Evolutionary conservation across 2,329 filamentous ascomycete species (phyloP), one percentile per base, ranked within the genome.

Genomic region (Colletotrichum chlorophyti): DNA sequence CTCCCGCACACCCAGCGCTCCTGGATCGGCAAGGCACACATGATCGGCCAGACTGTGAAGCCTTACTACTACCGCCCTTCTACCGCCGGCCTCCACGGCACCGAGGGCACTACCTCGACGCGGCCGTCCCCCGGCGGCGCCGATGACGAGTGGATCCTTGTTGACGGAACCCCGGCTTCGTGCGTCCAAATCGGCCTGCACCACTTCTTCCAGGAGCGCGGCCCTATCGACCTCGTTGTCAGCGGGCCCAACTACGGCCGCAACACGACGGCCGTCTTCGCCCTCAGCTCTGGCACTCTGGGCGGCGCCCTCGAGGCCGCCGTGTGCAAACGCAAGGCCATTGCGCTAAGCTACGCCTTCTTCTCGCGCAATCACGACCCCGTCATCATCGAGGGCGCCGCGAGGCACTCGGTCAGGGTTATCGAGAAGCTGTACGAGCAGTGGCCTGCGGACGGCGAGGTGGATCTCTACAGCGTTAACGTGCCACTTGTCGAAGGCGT

Each of bases 1-100:
- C 85, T 99, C 12, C 95, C 95, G 2, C 86, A 97, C 72, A 89
- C 88, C 6, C 95, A 99, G 76, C 88, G 94, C 62, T 97, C 93
- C 54, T 99, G 95, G 95, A 98, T 99, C 68, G 93, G 93, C 67
- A 99, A 99, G 80, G 95, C 95, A 3, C 95, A 98, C 75, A 91
- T 98, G 69, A 93, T 98, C 67, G 93, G 93, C 54, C 89, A 94
- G 72, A 90, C 91, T 9, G 85, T 96, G 61, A 91, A 89, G 71
- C 93, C 93, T 8, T 82, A 85, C 24, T 97, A 96, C 79, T 97
- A 93, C 78, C 89, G 89, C 1, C 84, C 84, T 12, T 79, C 72
- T n/a, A 60, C 70, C 32, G 70, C 71, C 14, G 57, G 57, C 9
- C 69, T 75, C 24, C 73, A 78, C 61, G 73, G 73, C 48, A 69